Evolutionary conservation across 1,284 basidiomycete species (phyloP), one percentile per base, ranked within the genome.

Genomic region (Rugosomyces carneus): DNA sequence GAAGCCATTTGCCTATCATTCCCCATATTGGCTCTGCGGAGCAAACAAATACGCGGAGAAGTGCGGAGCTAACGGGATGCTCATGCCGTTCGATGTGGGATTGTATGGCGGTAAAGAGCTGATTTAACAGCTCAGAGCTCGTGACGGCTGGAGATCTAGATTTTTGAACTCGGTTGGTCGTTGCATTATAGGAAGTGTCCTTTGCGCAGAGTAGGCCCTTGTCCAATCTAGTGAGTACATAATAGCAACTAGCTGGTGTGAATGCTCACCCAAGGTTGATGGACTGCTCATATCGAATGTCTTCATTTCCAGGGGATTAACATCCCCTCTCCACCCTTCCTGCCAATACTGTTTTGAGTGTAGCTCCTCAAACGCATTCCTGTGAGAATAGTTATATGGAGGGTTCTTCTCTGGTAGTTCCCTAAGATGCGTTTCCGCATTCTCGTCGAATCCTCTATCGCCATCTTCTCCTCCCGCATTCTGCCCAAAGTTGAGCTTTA

Each of bases 1-100:
- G 72, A 26, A 93, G 64, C 90, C 90, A 93, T 41, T 69, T 67
- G 16, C 80, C 76, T 0, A 88, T 67, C 76, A 85, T 81, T 0
- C 55, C 55, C 90, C 90, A 93, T 2, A 83, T 65, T 0, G 89
- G 88, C 57, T 82, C 80, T 0, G 78, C 79, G 1, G 77, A 76
- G 29, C 64, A 66, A 4, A 76, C 64, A 57, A 92, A 90, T 5
- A 90, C 69, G 0, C 71, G 62, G 59, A 78, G 72, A 0, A 91
- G 68, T 0, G 70, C 68, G n/a, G 70, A 60, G 1, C 79, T 73
- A 0, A 78, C 74, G 37, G 70, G 65, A 0, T 50, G 45, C 45
- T 86, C 81, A 9, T 75, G 76, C 57, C 79, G 73, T 23, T 78
- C 76, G 31, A 72, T 57, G 42, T 78, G 72, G 24, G 74, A 68